Conservation (phyloP, 768 basidiomycete genomes). For the Mycena vitilis region DNA sequence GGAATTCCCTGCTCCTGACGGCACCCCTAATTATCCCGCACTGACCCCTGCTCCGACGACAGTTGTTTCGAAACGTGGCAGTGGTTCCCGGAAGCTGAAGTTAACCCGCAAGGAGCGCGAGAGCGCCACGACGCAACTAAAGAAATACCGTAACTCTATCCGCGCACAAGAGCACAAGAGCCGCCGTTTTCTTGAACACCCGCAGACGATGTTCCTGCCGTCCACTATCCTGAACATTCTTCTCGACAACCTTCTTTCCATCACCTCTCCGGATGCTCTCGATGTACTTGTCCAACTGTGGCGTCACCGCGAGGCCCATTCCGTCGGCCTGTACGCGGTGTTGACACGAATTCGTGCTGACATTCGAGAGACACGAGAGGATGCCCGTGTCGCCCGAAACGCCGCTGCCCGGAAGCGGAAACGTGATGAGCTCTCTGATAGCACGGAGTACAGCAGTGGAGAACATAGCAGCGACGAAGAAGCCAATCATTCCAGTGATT, state of each 20-base stretch:
- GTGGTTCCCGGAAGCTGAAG: background rate
- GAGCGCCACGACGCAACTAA: background rate
- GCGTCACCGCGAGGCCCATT: constrained; percentile 2
- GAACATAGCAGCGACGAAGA: background rate
- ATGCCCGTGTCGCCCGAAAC: background rate
- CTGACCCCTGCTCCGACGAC: background rate
- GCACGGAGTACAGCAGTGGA: background rate
- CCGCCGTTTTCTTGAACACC: background rate
- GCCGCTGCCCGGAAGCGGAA: constrained; percentile 6
- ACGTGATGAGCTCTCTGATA: background rate
- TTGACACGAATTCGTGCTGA: background rate
- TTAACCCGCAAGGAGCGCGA: background rate
- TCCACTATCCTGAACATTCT: background rate
- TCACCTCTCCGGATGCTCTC: background rate
- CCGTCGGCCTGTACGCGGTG: background rate
- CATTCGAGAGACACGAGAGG: background rate
- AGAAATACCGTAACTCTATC: background rate
- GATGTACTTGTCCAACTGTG: background rate
- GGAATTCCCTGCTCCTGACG: background rate
- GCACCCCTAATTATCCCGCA: background rate
- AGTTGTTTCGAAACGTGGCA: too few species aligned
- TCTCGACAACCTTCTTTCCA: background rate
- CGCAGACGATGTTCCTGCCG: constrained; percentile 7
- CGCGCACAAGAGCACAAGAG: background rate
- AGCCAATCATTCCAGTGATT: background rate